Evolutionary conservation across 352 stramenopile genomes (phyloP), one percentile per base, ranked within the genome.

Genomic region (Peronospora destructor): DNA sequence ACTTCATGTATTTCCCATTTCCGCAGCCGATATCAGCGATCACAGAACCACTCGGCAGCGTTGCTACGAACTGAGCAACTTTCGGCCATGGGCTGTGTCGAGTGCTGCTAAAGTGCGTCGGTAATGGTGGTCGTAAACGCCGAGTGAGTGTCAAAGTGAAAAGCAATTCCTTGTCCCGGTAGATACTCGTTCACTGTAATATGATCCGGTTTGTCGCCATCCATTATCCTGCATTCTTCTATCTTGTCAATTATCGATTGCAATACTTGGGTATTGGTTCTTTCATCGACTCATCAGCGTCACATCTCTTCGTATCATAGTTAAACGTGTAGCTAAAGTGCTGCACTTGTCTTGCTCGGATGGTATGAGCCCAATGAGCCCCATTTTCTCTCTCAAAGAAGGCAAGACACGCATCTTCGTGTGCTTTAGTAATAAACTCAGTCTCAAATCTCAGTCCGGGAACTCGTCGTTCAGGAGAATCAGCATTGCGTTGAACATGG

Each of bases 111-210:
- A 91, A 94, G 40, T 94, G 84, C 7, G 54, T 61, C 13, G 84
- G 72, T 76, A 52, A 95, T 92, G 10, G 76, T 83, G 6, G 71
- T 76, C 8, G 71, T 87, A 51, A 95, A 96, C 5, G 84, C 85
- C 23, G 77, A 91, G 56, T 95, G 85, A 5, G 85, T 94, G 57
- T 96, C 87, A 21, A 92, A 68, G 49, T 96, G 87, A 21, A 77
- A 77, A 6, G 85, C 73, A 49, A 96, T 95, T 29, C 85, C 87
- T 53, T 95, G 83, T 13, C 86, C 86, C 0, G 84, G 85, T 32
- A 85, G 42, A 68, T 96, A 96, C 49, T 95, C 87, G 57, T 96
- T 96, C 40, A 88, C 72, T 1, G 82, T 92, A 57, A 92, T 85
- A 59, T 92, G 82, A 39, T 92, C 71, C 0, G 79, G 79, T 44